Conservation (phyloP, 306 rosid genomes). For the Parietaria judaica region DNA sequence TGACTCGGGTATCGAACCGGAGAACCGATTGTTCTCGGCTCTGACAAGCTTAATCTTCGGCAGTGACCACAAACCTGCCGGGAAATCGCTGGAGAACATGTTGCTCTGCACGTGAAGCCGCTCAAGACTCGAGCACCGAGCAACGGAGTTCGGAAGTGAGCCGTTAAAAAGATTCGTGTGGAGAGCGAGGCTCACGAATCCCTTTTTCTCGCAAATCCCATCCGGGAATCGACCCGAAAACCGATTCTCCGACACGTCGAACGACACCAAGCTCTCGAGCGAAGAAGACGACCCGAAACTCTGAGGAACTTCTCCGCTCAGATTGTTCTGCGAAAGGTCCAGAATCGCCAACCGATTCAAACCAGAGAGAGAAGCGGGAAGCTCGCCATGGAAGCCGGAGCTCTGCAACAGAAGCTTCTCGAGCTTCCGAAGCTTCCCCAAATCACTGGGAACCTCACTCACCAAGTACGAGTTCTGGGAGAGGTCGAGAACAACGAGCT, state of each 20-base stretch:
- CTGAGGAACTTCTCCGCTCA: constrained; percentile 59
- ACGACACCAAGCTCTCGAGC: constrained; percentile 63
- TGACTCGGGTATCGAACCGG: constrained; percentile 77
- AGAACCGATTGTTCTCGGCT: constrained; percentile 80
- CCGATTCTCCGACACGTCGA: constrained; percentile 82
- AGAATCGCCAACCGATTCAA: constrained; percentile 47
- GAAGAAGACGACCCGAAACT: constrained; percentile 35
- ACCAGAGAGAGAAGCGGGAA: constrained; percentile 61
- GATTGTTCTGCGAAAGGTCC: constrained; percentile 80
- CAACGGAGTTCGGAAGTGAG: constrained; percentile 44
- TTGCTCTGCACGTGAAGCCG: constrained; percentile 90
- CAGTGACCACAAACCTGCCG: constrained; percentile 59
- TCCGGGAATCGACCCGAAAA: constrained; percentile 67
- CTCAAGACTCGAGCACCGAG: constrained; percentile 70
- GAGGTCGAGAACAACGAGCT: constrained; percentile 72
- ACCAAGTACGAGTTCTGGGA: constrained; percentile 65
- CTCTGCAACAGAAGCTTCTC: constrained; percentile 55
- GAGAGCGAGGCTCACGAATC: constrained; percentile 51
- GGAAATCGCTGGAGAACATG: constrained; percentile 69
- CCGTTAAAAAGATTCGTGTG: constrained; percentile 71
- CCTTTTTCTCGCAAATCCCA: constrained; percentile 54
- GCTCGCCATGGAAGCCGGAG: constrained; percentile 76
- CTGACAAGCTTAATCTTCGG: constrained; percentile 79
- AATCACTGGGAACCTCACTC: constrained; percentile 70
- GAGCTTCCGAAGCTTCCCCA: constrained; percentile 64